These are phyloP conservation scores for Botrytis fabae DNA, from an alignment of 2,329 filamentous ascomycete genomes.

Conservation along the genomic window DNA sequence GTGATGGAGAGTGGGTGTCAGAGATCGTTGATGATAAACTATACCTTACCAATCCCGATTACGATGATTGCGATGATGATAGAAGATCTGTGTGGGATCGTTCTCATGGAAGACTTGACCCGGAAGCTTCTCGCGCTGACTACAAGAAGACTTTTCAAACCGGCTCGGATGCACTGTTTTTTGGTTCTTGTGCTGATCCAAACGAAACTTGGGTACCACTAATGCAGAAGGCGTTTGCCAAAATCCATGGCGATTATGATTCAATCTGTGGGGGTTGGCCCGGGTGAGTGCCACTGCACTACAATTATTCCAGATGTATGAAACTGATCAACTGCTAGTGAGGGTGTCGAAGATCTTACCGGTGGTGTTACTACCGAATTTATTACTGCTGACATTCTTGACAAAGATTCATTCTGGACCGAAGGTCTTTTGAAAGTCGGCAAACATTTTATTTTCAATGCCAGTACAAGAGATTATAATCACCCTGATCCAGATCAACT, in stretches of 20 bases:
- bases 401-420: conserved; percentile 79
- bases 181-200: conserved; percentile 70
- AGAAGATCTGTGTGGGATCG: conserved; percentile 48
- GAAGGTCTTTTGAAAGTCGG: conserved; percentile 80
- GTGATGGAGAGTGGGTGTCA: conserved; percentile 87
- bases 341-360: conserved; percentile 58
- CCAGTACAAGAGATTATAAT: conserved; percentile 42
- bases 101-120: conserved; percentile 25
- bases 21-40: conserved; percentile 90
- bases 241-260: conserved; percentile 76
- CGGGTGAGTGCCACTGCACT: conserved; percentile 31
- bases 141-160: conserved; percentile 47
- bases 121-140: conserved; percentile 45
- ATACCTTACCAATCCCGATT: conserved; percentile 77
- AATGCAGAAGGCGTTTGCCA: conserved; percentile 79
- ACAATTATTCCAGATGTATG: background rate
- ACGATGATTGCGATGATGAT: conserved; percentile 69
- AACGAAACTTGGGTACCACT: conserved; percentile 82
- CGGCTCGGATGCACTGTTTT: conserved; percentile 74
- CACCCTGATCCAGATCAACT: conserved; percentile 27
- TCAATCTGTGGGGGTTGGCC: conserved; percentile 70
- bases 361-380: conserved; percentile 70
- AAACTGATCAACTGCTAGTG: conserved; percentile 32
- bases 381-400: conserved; percentile 67
- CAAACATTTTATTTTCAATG: conserved; percentile 69